phyloP scores from a whole-genome alignment of 2,329 filamentous ascomycete species.

The Fusarium albidum region DNA sequence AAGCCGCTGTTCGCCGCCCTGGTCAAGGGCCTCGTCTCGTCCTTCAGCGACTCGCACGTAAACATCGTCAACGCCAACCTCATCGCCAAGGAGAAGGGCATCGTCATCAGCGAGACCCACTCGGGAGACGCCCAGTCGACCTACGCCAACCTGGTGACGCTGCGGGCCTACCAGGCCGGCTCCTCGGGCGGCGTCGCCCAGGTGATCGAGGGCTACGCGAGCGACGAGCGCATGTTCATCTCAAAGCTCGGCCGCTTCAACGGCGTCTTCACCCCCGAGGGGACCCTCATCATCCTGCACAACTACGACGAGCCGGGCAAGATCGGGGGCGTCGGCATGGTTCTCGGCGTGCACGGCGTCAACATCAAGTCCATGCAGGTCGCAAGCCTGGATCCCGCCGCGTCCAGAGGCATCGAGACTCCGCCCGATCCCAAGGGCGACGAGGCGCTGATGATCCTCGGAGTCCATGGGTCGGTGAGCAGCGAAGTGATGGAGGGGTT shows the following conservation, averaged over 20 bases:
- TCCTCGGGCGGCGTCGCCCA: conserved; percentile 47
- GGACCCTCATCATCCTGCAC: conserved; percentile 78
- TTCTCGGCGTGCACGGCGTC: conserved; percentile 73
- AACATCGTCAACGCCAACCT: conserved; percentile 85
- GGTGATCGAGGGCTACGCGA: conserved; percentile 72
- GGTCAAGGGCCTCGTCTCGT: conserved; percentile 76
- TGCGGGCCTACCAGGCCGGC: conserved; percentile 60
- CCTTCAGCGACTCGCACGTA: conserved; percentile 74
- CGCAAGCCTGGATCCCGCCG: conserved; percentile 54
- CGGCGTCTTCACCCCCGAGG: conserved; percentile 76
- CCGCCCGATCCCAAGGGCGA: conserved; percentile 50
- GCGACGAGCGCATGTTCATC: conserved; percentile 71
- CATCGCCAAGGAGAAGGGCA: conserved; percentile 78
- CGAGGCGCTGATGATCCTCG: conserved; percentile 84
- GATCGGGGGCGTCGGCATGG: conserved; percentile 79
- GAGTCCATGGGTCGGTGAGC: conserved; percentile 72
- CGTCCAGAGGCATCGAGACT: conserved; percentile 33
- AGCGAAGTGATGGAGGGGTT: conserved; percentile 62
- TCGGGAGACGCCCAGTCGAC: conserved; percentile 69
- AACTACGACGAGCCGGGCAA: conserved; percentile 86
- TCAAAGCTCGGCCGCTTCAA: conserved; percentile 77
- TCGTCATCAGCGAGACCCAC: conserved; percentile 78
- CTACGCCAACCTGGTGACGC: conserved; percentile 75
- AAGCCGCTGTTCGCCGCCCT: conserved; percentile 81
- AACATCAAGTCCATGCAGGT: conserved; percentile 87